phyloP scores from a whole-genome alignment of 768 basidiomycete species.

The Rubroboletus pulcherrimus region DNA sequence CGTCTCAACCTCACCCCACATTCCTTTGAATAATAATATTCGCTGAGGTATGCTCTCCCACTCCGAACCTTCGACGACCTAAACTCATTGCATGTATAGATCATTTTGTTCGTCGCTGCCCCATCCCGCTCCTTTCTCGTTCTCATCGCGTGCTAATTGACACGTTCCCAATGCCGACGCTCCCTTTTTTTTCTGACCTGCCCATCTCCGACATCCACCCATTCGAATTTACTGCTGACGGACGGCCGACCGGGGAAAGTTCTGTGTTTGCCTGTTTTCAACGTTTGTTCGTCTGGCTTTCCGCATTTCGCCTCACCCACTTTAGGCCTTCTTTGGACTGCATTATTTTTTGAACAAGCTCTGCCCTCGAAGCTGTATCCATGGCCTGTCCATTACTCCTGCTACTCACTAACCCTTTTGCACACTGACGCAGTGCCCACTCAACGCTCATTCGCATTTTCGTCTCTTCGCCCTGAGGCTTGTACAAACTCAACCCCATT shows the following conservation, averaged over 20 bases:
- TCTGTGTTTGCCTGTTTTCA: background rate
- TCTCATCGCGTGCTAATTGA: background rate
- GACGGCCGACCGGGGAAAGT: background rate
- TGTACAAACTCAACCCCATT: slow-evolving; percentile 3
- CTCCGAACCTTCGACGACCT: background rate
- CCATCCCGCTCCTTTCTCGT: slow-evolving; percentile 3
- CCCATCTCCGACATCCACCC: background rate
- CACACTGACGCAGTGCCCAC: background rate
- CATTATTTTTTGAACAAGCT: background rate
- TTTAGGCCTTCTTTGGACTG: background rate
- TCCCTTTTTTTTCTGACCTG: background rate
- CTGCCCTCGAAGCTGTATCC: background rate
- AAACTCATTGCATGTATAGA: slow-evolving; percentile 1
- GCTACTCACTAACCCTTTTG: slow-evolving; percentile 3
- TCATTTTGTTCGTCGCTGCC: background rate
- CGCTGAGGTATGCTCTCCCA: slow-evolving; percentile 12
- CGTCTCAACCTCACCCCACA: background rate
- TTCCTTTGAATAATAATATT: slow-evolving; percentile 13
- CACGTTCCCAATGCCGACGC: background rate
- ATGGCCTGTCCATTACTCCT: background rate
- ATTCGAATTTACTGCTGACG: background rate
- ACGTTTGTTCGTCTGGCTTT: background rate
- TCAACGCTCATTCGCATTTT: slow-evolving; percentile 4
- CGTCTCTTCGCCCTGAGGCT: background rate
- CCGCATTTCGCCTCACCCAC: background rate